Base-by-base conservation (phyloP, 805 yeast species). In the Yarrowia keelungensis region DNA sequence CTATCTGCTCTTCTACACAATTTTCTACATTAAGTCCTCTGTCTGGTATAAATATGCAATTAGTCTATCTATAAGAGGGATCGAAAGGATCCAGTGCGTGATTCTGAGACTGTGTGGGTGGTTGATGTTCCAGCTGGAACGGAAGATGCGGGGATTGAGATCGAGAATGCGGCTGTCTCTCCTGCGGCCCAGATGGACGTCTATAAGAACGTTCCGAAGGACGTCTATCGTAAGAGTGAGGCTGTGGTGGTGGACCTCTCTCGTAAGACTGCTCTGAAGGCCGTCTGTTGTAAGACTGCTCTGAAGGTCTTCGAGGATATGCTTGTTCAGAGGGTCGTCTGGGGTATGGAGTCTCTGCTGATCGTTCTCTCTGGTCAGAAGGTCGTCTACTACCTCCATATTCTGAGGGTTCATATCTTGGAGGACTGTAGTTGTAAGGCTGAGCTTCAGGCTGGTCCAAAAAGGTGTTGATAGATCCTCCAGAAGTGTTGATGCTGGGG, bases 101-200 rank as follows among this genome's bases (percentile, higher is more conserved):
- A 38, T 38, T 38, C 58, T 51, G 42, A 38, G 42, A 36, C 58
- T 54, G 42, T 19, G 8, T 36, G 36, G 39, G 45, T 2, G 35
- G 45, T 36, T 54, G 61, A 9, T 12, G 61, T 14, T 54, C 61
- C 36, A 39, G 19, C 8, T 39, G 61, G 43, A 39, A 54, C 61
- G 61, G 61, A 8, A 54, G 36, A 54, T 54, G 61, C 46, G 61
- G 61, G 38, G 56, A 50, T 32, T 36, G 42, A 19, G 53, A 32
- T 49, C 39, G 53, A 8, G 51, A 26, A n/a, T 36, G 32, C 4
- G 39, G 53, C 0, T 14, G 51, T 7, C 51, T 26, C 16, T 47
- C 51, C 10, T 47, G 51, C 14, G 51, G 35, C 8, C 14, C 50
- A 46, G 43, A 41, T 12, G 43, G 43, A 7, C 43, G 14, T 41